Evolutionary conservation across 2,329 filamentous ascomycete genomes (phyloP).

Genomic region (Fusarium cyanostomum): DNA sequence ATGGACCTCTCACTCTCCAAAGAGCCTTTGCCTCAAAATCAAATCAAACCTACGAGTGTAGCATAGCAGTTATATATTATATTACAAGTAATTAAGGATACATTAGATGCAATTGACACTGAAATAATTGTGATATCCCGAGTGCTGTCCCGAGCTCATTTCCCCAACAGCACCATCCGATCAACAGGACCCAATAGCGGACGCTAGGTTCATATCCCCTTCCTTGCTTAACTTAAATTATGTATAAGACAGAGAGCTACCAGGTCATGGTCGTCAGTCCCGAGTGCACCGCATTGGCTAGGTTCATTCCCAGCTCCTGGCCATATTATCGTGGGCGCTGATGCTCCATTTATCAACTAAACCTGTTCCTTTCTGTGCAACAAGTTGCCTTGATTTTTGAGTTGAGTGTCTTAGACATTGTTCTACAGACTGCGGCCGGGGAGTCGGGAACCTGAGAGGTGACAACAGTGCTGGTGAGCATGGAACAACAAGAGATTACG

Average conservation of each 20-base stretch:
- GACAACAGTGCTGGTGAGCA: not conserved
- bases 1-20: not conserved
- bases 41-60: too few relatives aligned
- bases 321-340: not conserved
- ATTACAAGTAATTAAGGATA: not conserved
- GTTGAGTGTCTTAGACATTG: not conserved
- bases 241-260: not conserved
- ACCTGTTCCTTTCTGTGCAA: not conserved
- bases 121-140: not conserved
- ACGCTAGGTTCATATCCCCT: conserved; percentile 6
- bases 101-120: not conserved
- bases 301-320: conserved; percentile 1
- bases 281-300: not conserved
- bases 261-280: not conserved
- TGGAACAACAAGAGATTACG: not conserved
- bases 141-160: not conserved
- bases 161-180: not conserved
- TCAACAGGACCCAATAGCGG: not conserved
- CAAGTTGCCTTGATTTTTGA: not conserved
- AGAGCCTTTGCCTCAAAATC: not conserved
- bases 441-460: not conserved
- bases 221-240: too few relatives aligned
- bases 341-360: conserved; percentile 1
- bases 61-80: too few relatives aligned
- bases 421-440: conserved; percentile 9